Base-by-base conservation (phyloP, 75 land plant genomes). In the Cupressus sempervirens region DNA sequence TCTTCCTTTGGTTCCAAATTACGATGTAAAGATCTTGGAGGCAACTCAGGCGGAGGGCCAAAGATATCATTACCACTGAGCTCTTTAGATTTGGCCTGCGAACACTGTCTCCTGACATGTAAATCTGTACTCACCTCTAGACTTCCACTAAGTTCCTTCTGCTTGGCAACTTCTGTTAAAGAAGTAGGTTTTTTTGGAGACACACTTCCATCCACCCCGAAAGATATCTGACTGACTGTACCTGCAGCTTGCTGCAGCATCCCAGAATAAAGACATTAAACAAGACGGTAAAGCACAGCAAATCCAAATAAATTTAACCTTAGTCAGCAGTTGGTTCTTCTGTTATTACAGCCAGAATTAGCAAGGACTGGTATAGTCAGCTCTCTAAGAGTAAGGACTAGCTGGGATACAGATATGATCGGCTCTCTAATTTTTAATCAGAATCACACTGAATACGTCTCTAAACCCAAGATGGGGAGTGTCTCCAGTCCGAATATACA, bases 141-240 rank as follows among this genome's bases (percentile, higher is more conserved):
- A 16, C 88, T 94, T n/a, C 98, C 98, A 89, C 98, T 97, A 12
- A 97, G 91, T 87, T 97, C 99, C 45, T 89, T 88, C 92, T 95
- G 99, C 84, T 97, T 97, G 75, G 98, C 99, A 29, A 97, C 96
- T 88, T 97, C 99, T 20, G 94, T 86, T 9, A 97, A 26, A 20
- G 98, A 89, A 29, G 90, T 88, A 32, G 98, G 95, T 89, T 96
- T 95, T 86, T 94, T 97, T 1, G 96, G 96, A 50, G 98, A 89
- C 20, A 93, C 77, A 83, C 84, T 84, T 68, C 86, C 98, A n/a
- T 92, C 99, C 76, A 85, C 90, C 82, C 92, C 91, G 83, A 97
- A 97, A 26, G 91, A 90, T 35, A 97, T 97, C 82, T 97, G 99
- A 52, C 99, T 97, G 12, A 93, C 90, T 41, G 88, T 93, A 70